A percentile compares a stretch with the other conserved stretches of the same genome.
phyloP scores from a whole-genome alignment of 305 asterid genomes.

The Ruellia speciosa region DNA sequence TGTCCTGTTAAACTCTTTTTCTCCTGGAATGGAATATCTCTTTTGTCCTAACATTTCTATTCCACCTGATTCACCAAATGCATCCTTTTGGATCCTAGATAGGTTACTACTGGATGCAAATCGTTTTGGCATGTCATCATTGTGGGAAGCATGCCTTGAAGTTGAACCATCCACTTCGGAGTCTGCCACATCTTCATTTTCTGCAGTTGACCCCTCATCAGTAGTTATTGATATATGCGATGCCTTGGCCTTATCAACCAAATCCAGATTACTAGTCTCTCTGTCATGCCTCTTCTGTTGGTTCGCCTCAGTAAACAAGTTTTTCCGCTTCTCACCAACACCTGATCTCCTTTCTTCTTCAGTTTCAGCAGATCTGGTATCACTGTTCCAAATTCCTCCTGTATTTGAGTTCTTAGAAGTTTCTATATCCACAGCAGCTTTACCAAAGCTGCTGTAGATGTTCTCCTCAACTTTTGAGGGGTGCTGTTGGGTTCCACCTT shows the following conservation, averaged over 20 bases:
- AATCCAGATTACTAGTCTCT: conserved; percentile 41
- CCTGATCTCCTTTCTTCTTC: conserved; percentile 46
- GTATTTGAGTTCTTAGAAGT: conserved; percentile 49
- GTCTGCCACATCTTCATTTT: conserved; percentile 93
- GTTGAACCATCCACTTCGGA: conserved; percentile 82
- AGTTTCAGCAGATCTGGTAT: conserved; percentile 41
- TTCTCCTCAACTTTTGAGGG: conserved; percentile 44
- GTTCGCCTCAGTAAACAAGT: conserved; percentile 38
- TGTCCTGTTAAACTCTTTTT: conserved; percentile 53
- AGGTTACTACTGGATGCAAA: conserved; percentile 31
- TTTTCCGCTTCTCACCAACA: conserved; percentile 66
- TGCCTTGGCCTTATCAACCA: conserved; percentile 47
- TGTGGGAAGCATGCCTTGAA: conserved; percentile 50
- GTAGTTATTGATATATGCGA: conserved; percentile 90
- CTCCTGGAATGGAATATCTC: conserved; percentile 57
- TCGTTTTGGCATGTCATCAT: conserved; percentile 44
- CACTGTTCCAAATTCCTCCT: conserved; percentile 56
- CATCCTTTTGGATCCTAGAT: conserved; percentile 48
- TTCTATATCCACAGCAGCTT: conserved; percentile 40
- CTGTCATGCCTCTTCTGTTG: conserved; percentile 59
- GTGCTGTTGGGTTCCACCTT: conserved; percentile 68
- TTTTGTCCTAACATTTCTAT: conserved; percentile 57
- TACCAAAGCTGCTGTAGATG: conserved; percentile 38
- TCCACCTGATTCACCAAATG: conserved; percentile 45
- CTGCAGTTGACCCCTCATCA: conserved; percentile 91